Evolutionary conservation across 2,329 filamentous ascomycete species (phyloP), one percentile per base, ranked within the genome.

Genomic region (Elsinoe perseae): DNA sequence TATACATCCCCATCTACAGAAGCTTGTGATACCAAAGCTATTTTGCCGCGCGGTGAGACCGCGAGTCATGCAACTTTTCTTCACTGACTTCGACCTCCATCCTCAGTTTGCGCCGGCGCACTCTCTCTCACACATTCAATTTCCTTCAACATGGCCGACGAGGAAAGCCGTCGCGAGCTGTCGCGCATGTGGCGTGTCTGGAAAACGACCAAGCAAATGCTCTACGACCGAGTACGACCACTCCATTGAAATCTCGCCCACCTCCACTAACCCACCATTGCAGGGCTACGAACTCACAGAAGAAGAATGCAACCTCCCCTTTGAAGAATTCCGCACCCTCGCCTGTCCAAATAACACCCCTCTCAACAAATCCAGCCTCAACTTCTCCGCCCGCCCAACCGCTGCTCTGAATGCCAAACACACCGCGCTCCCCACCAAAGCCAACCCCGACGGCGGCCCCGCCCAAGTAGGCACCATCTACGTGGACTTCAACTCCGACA

Each of bases 201-300:
- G 83, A 84, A 84, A 73, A 98, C 93, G 7, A 84, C 90, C 50
- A 89, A 95, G 72, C 89, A 98, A 79, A 95, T 98, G 92, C 86
- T 93, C 64, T 79, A 81, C 60, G 93, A 97, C 72, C 78, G 92
- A 71, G 91, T 95, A 81, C 66, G 42, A 59, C 59, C 60, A 62
- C 58, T 61, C 56, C 59, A 43, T 46, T 34, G 64, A 59, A 44
- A 43, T 46, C 55, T 50, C 21, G 44, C 53, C 56, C 58, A 55
- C 34, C 43, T 20, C 16, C 30, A 21, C 52, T 54, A 34, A 54
- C 36, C 32, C 16, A 25, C 20, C 12, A 18, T 16, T 14, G 12
- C 70, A 96, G 91, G 93, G 95, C 66, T 98, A 98, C 75, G 87
- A 95, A 68, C 80, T 98, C 40, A 81, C 87, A 34, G 89, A 96